Percentiles rank a stretch among this genome's conserved stretches.
Conservation (phyloP, 225 moss, liverwort and hornwort species). For the Neckera pumila region DNA sequence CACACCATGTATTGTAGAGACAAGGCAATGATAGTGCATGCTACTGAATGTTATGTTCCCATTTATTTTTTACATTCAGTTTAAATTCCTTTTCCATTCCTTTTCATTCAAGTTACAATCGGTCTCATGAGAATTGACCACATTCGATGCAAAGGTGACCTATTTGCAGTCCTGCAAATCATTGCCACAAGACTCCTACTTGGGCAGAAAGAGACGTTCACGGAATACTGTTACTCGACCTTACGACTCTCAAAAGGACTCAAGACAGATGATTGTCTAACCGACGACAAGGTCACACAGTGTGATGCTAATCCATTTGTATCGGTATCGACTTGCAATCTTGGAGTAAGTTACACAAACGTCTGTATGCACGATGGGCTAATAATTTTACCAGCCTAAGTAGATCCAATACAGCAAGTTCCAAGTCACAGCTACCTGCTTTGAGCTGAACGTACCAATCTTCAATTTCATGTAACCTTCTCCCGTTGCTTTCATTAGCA, state of each 20-base stretch:
- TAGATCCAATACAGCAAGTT: neutral
- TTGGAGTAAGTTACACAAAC: neutral
- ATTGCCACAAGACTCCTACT: neutral
- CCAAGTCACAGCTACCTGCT: neutral
- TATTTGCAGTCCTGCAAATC: neutral
- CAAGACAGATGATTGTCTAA: too few species aligned
- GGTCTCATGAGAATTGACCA: neutral
- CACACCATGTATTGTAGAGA: too few species aligned
- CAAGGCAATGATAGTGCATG: too few species aligned
- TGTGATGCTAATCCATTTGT: neutral
- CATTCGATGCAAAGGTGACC: neutral
- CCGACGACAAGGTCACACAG: neutral
- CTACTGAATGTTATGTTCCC: too few species aligned
- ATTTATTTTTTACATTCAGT: too few species aligned
- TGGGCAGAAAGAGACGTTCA: neutral
- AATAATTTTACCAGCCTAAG: neutral
- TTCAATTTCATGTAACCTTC: neutral
- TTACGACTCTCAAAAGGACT: too few species aligned
- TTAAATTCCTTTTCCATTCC: too few species aligned
- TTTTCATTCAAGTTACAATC: neutral
- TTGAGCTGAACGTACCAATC: neutral
- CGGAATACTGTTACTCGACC: neutral
- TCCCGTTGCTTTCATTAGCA: neutral
- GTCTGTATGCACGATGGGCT: neutral
- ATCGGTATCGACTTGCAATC: neutral